These are phyloP conservation scores for Cucurbita ficifolia DNA, from an alignment of 306 rosid genomes.

Conservation along the genomic window DNA sequence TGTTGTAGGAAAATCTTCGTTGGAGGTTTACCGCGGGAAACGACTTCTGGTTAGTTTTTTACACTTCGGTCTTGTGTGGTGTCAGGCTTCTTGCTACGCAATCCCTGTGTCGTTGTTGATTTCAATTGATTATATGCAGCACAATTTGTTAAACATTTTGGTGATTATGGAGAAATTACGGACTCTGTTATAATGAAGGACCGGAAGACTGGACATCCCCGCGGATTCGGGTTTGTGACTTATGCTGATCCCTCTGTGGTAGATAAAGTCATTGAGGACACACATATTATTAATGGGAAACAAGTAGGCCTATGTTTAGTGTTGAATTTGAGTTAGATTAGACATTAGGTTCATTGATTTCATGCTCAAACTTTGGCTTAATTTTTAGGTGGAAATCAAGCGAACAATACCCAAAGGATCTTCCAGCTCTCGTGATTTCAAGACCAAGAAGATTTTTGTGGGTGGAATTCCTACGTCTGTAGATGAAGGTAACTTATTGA, in stretches of 20 bases:
- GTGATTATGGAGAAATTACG: slow-evolving; percentile 67
- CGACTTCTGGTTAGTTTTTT: slow-evolving; percentile 62
- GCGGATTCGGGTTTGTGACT: slow-evolving; percentile 88
- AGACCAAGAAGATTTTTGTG: slow-evolving; percentile 82
- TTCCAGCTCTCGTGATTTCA: slow-evolving; percentile 67
- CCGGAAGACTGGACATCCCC: slow-evolving; percentile 82
- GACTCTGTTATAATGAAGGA: slow-evolving; percentile 96
- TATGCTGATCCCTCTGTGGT: slow-evolving; percentile 74
- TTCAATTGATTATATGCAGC: slow-evolving; percentile 36
- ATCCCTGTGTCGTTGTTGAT: background rate
- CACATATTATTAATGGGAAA: slow-evolving; percentile 68
- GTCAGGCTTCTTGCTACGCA: background rate
- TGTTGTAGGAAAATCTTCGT: slow-evolving; percentile 83
- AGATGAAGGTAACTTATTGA: slow-evolving; percentile 51
- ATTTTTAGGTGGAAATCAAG: slow-evolving; percentile 75
- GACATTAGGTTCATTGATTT: slow-evolving; percentile 5
- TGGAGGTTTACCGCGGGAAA: slow-evolving; percentile 95
- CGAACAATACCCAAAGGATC: slow-evolving; percentile 91
- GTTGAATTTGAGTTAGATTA: slow-evolving; percentile 18
- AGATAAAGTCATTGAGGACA: slow-evolving; percentile 72
- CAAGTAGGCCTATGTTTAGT: slow-evolving; percentile 37
- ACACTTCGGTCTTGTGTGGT: background rate
- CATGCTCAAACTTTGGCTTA: background rate
- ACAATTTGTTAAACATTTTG: slow-evolving; percentile 72
- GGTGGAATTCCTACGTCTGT: slow-evolving; percentile 88